A percentile compares a stretch with the other conserved stretches of the same genome.
phyloP scores from a whole-genome alignment of 805 yeast genomes.

The Teunomyces panamensis region DNA sequence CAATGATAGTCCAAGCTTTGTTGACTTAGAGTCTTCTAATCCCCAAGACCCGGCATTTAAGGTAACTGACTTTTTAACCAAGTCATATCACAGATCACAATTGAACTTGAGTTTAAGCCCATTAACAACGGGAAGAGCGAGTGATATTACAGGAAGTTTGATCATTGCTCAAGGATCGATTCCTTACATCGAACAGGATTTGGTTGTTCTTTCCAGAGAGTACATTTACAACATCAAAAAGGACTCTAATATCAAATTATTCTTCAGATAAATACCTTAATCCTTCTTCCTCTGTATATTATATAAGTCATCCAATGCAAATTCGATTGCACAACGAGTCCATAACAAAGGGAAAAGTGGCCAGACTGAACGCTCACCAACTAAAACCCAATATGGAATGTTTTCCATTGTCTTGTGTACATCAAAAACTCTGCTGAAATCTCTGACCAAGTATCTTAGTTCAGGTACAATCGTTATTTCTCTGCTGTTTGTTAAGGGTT shows the following conservation, averaged over 20 bases:
- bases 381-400: slow-evolving; percentile 82
- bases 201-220: slow-evolving; percentile 52
- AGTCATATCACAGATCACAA: slow-evolving; percentile 49
- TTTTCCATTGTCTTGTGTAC: slow-evolving; percentile 67
- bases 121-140: slow-evolving; percentile 75
- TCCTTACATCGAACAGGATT: slow-evolving; percentile 17
- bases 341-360: slow-evolving; percentile 79
- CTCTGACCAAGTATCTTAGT: slow-evolving; percentile 63
- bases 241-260: slow-evolving; percentile 49
- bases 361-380: slow-evolving; percentile 94
- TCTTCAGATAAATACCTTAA: slow-evolving; percentile 32
- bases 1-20: slow-evolving; percentile 35
- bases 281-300: slow-evolving; percentile 37
- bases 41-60: slow-evolving; percentile 36
- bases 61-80: slow-evolving; percentile 45
- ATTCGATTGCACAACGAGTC: slow-evolving; percentile 88
- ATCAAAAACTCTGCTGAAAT: slow-evolving; percentile 75
- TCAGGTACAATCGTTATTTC: slow-evolving; percentile 93
- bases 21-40: slow-evolving; percentile 23
- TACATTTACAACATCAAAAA: slow-evolving; percentile 58
- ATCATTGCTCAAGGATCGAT: slow-evolving; percentile 57
- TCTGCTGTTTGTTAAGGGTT: slow-evolving; percentile 55
- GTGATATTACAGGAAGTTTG: slow-evolving; percentile 74
- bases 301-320: slow-evolving; percentile 75
- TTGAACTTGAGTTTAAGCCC: slow-evolving; percentile 60